A percentile compares a stretch with the other conserved stretches of the same genome.
These are phyloP conservation scores for Pseudogymnoascus sp. DNA, from an alignment of 2,329 filamentous ascomycete species.

Conservation along the genomic window DNA sequence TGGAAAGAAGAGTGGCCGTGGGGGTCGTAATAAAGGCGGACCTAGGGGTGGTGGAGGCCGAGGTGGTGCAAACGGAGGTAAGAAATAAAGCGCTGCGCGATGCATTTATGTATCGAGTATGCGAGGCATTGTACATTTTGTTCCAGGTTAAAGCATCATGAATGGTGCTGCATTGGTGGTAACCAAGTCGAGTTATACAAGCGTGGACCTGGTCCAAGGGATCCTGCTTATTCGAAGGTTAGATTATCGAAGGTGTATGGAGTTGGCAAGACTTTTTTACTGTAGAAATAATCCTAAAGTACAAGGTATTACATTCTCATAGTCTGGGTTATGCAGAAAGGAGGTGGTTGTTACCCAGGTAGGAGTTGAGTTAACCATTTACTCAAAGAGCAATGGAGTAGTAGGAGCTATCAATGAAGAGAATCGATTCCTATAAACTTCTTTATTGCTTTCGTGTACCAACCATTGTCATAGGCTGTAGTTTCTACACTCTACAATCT, in stretches of 20 bases:
- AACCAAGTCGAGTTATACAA: not conserved
- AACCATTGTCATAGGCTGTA: not conserved
- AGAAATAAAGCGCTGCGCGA: not conserved
- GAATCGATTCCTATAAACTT: not conserved
- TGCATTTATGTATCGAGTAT: not conserved
- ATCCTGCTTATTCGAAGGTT: not conserved
- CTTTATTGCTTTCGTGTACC: not conserved
- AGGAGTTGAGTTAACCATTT: not conserved
- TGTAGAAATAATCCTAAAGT: not conserved
- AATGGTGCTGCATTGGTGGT: not conserved
- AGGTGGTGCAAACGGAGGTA: slow-evolving; percentile 1
- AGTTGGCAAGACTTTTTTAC: not conserved
- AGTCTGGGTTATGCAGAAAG: not conserved
- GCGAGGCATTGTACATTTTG: slow-evolving; percentile 2
- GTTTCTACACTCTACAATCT: not conserved
- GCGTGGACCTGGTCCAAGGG: not conserved
- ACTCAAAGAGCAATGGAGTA: not conserved
- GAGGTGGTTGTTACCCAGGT: not conserved
- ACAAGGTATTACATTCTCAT: not conserved
- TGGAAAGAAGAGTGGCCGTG: slow-evolving; percentile 5
- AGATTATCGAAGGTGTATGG: not conserved
- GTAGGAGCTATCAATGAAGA: not conserved
- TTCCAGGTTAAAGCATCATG: not conserved
- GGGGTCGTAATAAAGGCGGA: not conserved
- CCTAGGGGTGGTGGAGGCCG: slow-evolving; percentile 4